Conservation (phyloP, 768 basidiomycete species). For the Agaricus blazei region DNA sequence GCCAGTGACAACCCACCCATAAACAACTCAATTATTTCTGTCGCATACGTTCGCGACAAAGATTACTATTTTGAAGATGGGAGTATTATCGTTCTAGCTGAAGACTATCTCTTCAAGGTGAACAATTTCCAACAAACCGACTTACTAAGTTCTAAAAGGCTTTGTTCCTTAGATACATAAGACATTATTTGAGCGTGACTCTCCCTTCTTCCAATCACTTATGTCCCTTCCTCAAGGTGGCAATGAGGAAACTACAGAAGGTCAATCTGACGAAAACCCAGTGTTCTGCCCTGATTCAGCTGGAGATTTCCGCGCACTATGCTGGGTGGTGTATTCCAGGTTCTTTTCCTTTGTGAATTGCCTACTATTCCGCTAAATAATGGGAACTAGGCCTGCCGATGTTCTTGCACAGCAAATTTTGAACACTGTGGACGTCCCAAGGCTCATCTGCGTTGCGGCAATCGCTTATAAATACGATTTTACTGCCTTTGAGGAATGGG, state of each 20-base stretch:
- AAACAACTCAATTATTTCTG: too few relatives aligned
- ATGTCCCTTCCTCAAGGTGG: background rate
- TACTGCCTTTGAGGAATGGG: background rate
- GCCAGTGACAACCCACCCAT: too few relatives aligned
- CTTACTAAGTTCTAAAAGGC: background rate
- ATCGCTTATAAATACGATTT: conserved; percentile 6
- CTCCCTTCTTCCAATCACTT: background rate
- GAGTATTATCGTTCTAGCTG: background rate
- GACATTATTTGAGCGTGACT: background rate
- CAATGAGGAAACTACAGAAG: background rate
- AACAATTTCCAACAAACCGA: background rate
- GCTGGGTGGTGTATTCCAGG: conserved; percentile 17
- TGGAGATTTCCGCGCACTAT: conserved; percentile 15
- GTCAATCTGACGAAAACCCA: conserved; percentile 11
- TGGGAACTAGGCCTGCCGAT: background rate
- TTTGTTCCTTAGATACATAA: background rate
- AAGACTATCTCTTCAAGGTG: background rate
- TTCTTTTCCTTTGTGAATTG: background rate
- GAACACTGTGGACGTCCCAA: background rate
- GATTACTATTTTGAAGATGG: background rate
- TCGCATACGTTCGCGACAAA: background rate
- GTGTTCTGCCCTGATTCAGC: conserved; percentile 10
- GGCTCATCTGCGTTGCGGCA: background rate
- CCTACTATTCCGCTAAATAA: background rate
- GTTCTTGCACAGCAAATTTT: background rate